Percentiles rank a stretch among this genome's conserved stretches.
These are phyloP conservation scores for Alternaria longipes DNA, from an alignment of 2,329 filamentous ascomycete species.

Conservation along the genomic window DNA sequence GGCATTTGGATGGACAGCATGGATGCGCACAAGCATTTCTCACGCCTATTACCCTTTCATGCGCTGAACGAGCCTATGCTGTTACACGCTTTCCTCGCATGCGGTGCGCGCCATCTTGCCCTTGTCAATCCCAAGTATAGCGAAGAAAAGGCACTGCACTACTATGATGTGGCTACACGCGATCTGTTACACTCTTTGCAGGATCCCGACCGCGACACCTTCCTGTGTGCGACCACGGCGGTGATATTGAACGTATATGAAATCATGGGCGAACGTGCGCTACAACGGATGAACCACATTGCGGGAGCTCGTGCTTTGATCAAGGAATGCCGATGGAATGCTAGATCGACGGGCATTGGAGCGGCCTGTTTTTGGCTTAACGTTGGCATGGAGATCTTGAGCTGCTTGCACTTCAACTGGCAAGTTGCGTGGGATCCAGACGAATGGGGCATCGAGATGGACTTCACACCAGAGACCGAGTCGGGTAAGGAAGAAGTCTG, in stretches of 20 bases:
- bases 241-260: conserved; percentile 93
- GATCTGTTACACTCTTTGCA: conserved; percentile 79
- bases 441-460: conserved; percentile 86
- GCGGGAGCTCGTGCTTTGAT: conserved; percentile 85
- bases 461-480: conserved; percentile 67
- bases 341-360: conserved; percentile 78
- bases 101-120: conserved; percentile 82
- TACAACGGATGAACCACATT: conserved; percentile 88
- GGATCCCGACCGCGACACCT: conserved; percentile 83
- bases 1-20: conserved; percentile 94
- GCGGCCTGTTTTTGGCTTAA: conserved; percentile 95
- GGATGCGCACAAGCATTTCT: conserved; percentile 86
- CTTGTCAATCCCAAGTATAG: conserved; percentile 74
- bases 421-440: conserved; percentile 88
- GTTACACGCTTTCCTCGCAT: conserved; percentile 86
- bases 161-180: conserved; percentile 86
- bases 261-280: conserved; percentile 83
- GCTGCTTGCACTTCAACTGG: conserved; percentile 88
- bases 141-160: conserved; percentile 79
- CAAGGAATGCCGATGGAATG: conserved; percentile 89
- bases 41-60: conserved; percentile 81
- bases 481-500: conserved; percentile 79
- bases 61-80: conserved; percentile 86
- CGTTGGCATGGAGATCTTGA: conserved; percentile 87
- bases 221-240: conserved; percentile 85